These are phyloP conservation scores for Pholiota adiposa DNA, from an alignment of 1,284 basidiomycete species.

Conservation along the genomic window DNA sequence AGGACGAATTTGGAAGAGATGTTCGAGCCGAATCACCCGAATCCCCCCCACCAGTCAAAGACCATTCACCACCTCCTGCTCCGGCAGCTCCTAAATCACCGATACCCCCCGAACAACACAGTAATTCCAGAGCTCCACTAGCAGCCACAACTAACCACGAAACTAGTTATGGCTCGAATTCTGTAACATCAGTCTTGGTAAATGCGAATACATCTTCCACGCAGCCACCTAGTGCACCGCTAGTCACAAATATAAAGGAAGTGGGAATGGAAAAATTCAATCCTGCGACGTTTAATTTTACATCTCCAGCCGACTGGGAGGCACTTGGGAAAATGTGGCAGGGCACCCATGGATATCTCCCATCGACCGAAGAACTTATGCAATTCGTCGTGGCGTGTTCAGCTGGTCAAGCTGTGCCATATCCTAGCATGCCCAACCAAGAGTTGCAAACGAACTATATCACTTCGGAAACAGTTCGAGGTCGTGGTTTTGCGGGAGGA, in stretches of 20 bases:
- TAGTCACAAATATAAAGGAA: constrained; percentile 41
- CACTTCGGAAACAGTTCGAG: constrained; percentile 5
- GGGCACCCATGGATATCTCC: constrained; percentile 63
- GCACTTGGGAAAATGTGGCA: constrained; percentile 75
- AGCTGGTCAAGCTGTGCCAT: background rate
- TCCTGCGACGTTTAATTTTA: constrained; percentile 69
- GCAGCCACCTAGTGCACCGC: constrained; percentile 35
- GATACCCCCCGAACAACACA: constrained; percentile 21
- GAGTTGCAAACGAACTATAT: background rate
- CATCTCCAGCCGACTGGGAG: constrained; percentile 72
- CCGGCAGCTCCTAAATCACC: constrained; percentile 17
- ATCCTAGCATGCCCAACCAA: constrained; percentile 3
- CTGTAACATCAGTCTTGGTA: constrained; percentile 52
- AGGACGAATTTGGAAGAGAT: constrained; percentile 84
- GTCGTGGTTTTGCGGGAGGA: constrained; percentile 34
- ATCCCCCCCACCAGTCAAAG: constrained; percentile 37
- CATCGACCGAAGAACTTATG: constrained; percentile 75
- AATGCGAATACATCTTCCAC: constrained; percentile 57
- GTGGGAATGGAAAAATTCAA: constrained; percentile 69
- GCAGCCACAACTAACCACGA: constrained; percentile 40
- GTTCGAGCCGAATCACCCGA: constrained; percentile 57
- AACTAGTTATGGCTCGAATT: constrained; percentile 50
- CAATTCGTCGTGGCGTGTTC: constrained; percentile 57
- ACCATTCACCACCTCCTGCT: constrained; percentile 31
- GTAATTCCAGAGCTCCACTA: constrained; percentile 21